Conservation (phyloP, 306 rosid genomes). For the Dalbergia oliveri region DNA sequence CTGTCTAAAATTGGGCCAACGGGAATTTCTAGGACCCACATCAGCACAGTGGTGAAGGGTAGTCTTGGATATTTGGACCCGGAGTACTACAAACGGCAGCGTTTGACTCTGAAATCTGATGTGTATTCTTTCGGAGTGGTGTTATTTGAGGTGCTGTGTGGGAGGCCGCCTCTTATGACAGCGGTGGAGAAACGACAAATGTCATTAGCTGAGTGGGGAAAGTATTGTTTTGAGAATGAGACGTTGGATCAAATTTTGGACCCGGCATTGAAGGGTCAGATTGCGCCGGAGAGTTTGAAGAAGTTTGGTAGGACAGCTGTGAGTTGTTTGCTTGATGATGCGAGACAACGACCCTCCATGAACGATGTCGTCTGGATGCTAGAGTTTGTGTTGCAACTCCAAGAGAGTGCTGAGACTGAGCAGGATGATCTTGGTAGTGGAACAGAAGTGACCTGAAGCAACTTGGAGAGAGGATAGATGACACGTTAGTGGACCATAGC, state of each 20-base stretch:
- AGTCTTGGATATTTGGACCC: conserved; percentile 1
- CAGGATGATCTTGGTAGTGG: background rate
- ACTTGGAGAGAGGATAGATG: no score
- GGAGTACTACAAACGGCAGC: background rate
- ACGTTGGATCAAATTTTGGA: conserved; percentile 2
- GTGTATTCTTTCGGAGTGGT: conserved; percentile 57
- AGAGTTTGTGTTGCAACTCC: background rate
- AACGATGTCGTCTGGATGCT: background rate
- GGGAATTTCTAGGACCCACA: background rate
- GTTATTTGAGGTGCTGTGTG: conserved; percentile 43
- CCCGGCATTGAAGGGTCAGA: conserved; percentile 1
- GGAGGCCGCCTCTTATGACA: background rate
- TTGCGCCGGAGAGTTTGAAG: background rate
- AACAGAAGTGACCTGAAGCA: background rate
- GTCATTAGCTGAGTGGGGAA: background rate
- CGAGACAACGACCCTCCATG: background rate
- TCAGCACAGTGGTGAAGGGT: conserved; percentile 1
- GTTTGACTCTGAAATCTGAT: conserved; percentile 43
- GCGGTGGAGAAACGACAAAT: background rate
- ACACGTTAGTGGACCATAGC: no score
- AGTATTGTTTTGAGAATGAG: background rate
- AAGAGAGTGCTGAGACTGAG: background rate
- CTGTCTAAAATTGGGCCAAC: background rate
- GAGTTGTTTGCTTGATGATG: background rate
- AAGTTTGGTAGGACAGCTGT: background rate